Base-by-base conservation (phyloP, 1,139 yeast genomes). In the Nakaseomyces delphensis region DNA sequence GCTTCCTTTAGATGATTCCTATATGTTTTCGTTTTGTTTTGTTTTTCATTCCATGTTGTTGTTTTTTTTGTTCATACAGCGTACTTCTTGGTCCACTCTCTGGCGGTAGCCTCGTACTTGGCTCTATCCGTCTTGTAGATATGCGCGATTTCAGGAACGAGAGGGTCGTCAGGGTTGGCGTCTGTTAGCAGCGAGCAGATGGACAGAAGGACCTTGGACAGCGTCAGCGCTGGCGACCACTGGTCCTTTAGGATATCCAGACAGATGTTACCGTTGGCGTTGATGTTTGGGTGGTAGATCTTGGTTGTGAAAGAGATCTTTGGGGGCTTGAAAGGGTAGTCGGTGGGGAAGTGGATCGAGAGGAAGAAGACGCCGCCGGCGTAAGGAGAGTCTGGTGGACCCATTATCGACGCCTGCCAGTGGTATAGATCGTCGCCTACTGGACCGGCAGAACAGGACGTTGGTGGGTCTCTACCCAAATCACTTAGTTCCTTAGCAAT, bases 401-500 rank as follows among this genome's bases (percentile, higher is more conserved):
- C 96, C 91, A 86, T 83, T 65, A 86, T 86, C 45, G 95, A 85
- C 39, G 96, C 96, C 68, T 86, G 95, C 96, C 96, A 86, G 73
- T 85, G 95, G 70, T 81, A 86, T 63, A 86, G 73, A 63, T 86
- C 95, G 60, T 91, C 97, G 44, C 96, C 96, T 41, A 86, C 94
- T 58, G 99, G 99, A 41, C 98, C 99, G 9, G 98, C 98, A 33
- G 97, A 87, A 69, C 98, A 93, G 41, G 96, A 87, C 47, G 97
- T 85, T 60, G 98, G 98, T 52, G 98, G 99, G 66, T 91, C 99
- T 76, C 95, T 85, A 52, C 95, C 96, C 63, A 89, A 76, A 69
- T 89, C 97, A 57, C 83, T 82, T 62, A 89, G 77, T 71, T 89
- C 97, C 71, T 89, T 89, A 71, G 85, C 85, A 63, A 89, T 87